Evolutionary conservation across 371 early-diverging fungal species (phyloP), one percentile per base, ranked within the genome.

Genomic region (Blakeslea trispora): DNA sequence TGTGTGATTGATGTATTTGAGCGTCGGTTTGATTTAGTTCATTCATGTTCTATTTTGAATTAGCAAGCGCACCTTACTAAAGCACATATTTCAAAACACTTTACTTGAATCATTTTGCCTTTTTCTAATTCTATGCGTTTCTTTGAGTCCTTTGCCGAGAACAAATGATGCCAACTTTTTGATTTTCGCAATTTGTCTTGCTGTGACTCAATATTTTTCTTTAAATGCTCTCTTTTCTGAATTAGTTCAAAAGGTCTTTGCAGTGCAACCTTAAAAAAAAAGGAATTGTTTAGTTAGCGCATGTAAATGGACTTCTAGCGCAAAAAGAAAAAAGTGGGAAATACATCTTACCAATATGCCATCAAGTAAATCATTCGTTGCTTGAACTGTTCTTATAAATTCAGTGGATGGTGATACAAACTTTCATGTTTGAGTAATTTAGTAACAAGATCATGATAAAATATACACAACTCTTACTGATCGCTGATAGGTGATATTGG

Each of bases 1-100:
- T 71, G 50, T 75, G 79, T 22, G 74, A 71, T 61, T 73, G 64
- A 42, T 61, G 53, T 10, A 78, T 71, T 57, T 75, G 69, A 46
- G 66, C 52, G 18, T 69, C 71, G 5, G 61, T 54, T 22, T 68
- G 65, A 50, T 69, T 65, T 28, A 70, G 43, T 50, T 74, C 63
- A 21, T 64, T 53, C 49, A 72, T 68, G n/a, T 65, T 71, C 69
- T 77, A 39, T 34, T 11, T 28, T 35, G 47, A 51, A 43, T 41
- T 28, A 41, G 28, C 39, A 7, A 48, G 11, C 45, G 37, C 17
- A 18, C 48, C n/a, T 18, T 23, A 23, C 39, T 39, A n/a, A n/a
- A 21, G 18, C 41, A 28, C 32, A 53, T 50, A 23, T 23, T 15
- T n/a, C n/a, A n/a, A n/a, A n/a, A n/a, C n/a, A 47, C 42, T 48